Evolutionary conservation across 805 yeast species (phyloP), one percentile per base, ranked within the genome.

Genomic region (Saccharomycopsis capsularis): DNA sequence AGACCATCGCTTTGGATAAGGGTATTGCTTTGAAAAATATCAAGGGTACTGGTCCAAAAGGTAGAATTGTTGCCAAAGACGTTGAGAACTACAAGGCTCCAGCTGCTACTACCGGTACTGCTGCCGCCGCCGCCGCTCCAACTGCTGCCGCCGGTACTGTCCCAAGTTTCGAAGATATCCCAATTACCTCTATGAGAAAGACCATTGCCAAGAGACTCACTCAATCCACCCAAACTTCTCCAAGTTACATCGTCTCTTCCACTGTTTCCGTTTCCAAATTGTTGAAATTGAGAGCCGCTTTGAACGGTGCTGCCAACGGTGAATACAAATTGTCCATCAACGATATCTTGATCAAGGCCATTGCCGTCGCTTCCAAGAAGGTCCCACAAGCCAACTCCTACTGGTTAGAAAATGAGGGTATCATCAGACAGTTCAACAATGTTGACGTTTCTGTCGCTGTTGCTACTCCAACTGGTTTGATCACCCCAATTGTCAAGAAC

Each of bases 401-500:
- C 66, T 93, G 96, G 93, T 76, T 93, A 61, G 95, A 82, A 65
- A 69, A 76, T 36, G 84, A 93, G 71, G 88, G 89, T 57, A 83
- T 91, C 61, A 87, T 93, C 59, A 86, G 99, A 74, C 90, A 85
- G 71, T 93, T 80, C 78, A 73, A 75, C 62, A 83, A 79, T 61
- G 98, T 91, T 48, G 99, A 93, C 63, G 95, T 93, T 50, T 89
- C 98, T 22, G 97, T 91, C 53, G 99, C 99, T 37, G 99, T 93
- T 56, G 93, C 99, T 53, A 93, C 99, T 18, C 97, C 98, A 66
- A 79, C 95, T 45, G 99, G 99, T 45, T 77, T 93, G 59, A 83
- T 93, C 67, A 93, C 99, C 46, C 99, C 99, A 58, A 91, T 93
- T 61, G 90, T 93, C 58, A 82, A 80, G 68, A 75, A 82, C 63